phyloP scores from a whole-genome alignment of 495 filamentous ascomycete genomes.

The Parachaetomium inaequale region DNA sequence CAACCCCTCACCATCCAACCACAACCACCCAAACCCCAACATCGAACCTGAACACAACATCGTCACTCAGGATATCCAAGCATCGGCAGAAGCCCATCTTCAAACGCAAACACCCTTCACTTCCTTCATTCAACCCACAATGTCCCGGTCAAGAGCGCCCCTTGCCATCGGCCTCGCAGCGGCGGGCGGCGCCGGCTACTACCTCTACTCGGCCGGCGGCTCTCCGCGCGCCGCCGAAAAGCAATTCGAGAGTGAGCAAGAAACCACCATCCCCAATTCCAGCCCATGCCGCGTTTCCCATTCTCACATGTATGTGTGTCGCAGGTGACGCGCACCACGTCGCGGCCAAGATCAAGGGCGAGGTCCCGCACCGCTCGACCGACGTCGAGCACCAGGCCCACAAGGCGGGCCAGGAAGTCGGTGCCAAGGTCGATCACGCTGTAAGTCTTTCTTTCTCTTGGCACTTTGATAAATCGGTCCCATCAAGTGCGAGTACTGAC shows the following conservation, averaged over 20 bases:
- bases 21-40: neutral
- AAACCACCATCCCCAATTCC: neutral
- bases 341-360: slow-evolving; percentile 60
- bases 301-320: slow-evolving; percentile 8
- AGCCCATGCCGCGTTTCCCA: neutral
- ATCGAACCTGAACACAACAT: neutral
- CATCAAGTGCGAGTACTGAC: no score
- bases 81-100: neutral
- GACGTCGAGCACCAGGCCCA: slow-evolving; percentile 42
- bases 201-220: slow-evolving; percentile 85
- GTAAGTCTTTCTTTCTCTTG: slow-evolving; percentile 31
- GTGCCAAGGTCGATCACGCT: slow-evolving; percentile 44
- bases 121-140: slow-evolving; percentile 29
- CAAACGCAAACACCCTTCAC: neutral
- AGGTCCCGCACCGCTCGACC: slow-evolving; percentile 43
- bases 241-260: slow-evolving; percentile 65
- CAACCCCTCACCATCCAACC: slow-evolving; percentile 4
- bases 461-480: no score
- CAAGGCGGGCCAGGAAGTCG: slow-evolving; percentile 42
- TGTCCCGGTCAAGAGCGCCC: slow-evolving; percentile 54
- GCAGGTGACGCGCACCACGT: slow-evolving; percentile 62
- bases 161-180: slow-evolving; percentile 59
- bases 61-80: neutral
- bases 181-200: slow-evolving; percentile 75
- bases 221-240: slow-evolving; percentile 76